Evolutionary conservation across 148 eudicot genomes (phyloP).

Genomic region (Diospyros kaki): DNA sequence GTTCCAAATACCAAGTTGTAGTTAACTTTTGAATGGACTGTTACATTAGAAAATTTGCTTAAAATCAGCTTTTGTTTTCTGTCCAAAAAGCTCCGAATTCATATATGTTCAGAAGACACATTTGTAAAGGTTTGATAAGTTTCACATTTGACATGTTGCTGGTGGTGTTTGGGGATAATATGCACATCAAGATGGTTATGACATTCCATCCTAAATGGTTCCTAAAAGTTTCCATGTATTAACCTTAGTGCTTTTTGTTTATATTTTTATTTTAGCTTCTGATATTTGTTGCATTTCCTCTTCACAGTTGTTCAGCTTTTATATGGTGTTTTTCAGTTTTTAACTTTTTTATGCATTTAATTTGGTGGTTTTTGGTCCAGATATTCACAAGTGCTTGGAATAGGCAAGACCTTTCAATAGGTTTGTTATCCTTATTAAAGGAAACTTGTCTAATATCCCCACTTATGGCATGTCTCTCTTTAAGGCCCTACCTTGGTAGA

Average conservation of each 20-base stretch:
- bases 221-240: neutral
- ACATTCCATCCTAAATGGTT: neutral
- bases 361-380: neutral
- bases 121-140: neutral
- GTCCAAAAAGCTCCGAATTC: neutral
- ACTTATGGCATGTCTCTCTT: no score
- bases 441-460: no score
- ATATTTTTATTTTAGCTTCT: neutral
- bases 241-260: neutral
- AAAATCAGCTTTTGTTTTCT: neutral
- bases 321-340: neutral
- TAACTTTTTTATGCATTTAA: neutral
- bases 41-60: neutral
- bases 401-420: neutral
- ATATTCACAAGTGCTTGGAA: neutral
- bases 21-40: neutral
- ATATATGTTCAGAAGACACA: neutral
- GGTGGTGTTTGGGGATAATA: neutral
- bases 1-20: neutral
- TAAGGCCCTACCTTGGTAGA: no score
- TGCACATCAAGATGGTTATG: neutral
- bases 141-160: neutral
- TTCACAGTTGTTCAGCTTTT: neutral
- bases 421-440: no score
- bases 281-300: neutral